phyloP scores from a whole-genome alignment of 2,329 filamentous ascomycete species.

The Aureobasidium mangrovei region DNA sequence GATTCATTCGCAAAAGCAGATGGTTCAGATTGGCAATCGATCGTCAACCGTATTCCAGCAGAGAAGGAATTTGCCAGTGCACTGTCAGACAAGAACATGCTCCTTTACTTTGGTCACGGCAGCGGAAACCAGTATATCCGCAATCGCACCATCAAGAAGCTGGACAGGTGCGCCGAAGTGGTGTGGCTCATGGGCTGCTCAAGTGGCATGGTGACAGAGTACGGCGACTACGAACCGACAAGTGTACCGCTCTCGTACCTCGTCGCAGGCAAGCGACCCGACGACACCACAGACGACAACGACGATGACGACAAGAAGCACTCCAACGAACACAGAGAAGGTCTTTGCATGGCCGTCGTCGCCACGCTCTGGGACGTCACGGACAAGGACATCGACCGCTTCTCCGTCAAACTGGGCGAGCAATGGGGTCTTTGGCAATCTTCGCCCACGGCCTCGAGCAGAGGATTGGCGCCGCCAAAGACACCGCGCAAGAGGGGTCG shows the following conservation, averaged over 20 bases:
- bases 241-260: slow-evolving; percentile 89
- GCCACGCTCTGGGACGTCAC: slow-evolving; percentile 98
- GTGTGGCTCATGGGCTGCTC: slow-evolving; percentile 92
- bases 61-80: slow-evolving; percentile 68
- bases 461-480: slow-evolving; percentile 23
- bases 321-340: slow-evolving; percentile 15
- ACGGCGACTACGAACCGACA: slow-evolving; percentile 82
- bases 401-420: slow-evolving; percentile 69
- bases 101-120: slow-evolving; percentile 95
- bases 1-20: slow-evolving; percentile 28
- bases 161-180: slow-evolving; percentile 37
- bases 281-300: not conserved
- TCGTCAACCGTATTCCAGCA: slow-evolving; percentile 59
- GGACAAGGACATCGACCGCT: slow-evolving; percentile 92
- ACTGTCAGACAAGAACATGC: slow-evolving; percentile 58
- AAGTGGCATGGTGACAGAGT: slow-evolving; percentile 69
- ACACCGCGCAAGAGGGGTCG: slow-evolving; percentile 22
- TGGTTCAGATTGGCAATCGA: slow-evolving; percentile 51
- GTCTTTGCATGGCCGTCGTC: slow-evolving; percentile 58
- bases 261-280: slow-evolving; percentile 56
- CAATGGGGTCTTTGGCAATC: slow-evolving; percentile 65
- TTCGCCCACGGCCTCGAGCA: slow-evolving; percentile 21
- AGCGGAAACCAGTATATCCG: slow-evolving; percentile 92
- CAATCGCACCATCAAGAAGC: slow-evolving; percentile 67
- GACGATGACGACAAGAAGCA: not conserved